Base-by-base conservation (phyloP, 2,329 filamentous ascomycete genomes). In the Aphanocladium album region DNA sequence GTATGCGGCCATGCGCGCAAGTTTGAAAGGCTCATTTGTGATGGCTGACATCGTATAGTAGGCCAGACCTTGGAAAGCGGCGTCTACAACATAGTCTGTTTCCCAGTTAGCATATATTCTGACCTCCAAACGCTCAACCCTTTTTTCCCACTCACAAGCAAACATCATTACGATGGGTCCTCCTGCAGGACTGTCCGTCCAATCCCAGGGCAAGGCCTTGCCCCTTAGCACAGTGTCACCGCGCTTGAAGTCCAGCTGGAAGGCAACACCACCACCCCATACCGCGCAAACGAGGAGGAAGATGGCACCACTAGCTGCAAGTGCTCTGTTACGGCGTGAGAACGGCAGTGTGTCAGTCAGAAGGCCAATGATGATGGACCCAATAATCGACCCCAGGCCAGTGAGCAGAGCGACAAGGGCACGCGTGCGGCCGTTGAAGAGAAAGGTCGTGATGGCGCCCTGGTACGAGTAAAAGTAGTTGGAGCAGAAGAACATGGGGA, bases 391-490 rank as follows among this genome's bases (percentile, higher is more conserved):
- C 64, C 86, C 84, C 23, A 84, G 72, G 78, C 88, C 90, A 75
- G 90, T 89, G 12, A 89, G 78, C 2, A 86, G 77, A 65, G 81
- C 84, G 73, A 90, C 90, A 61, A 91, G 79, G 17, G 88, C 81
- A 35, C 86, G 82, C 12, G 89, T 90, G 65, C 89, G 85, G 57
- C 85, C 85, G 71, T 87, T 86, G 79, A 91, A 91, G 64, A 85
- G 82, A 51, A 83, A 82, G 25, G 78, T 76, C 68, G 91, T 91
- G 74, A 91, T 80, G 62, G 80, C 81, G 69, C 89, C 90, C 67
- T 91, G 89, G 71, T 91, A 92, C 57, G 84, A 84, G 74, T 89
- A 89, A 74, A 91, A 92, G 86, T 88, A 90, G 72, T 91, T 91
- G 69, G 85, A 89, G 46, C 86, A 83, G 71, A 89, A 81, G n/a